Base-by-base conservation (phyloP, 2,329 filamentous ascomycete species). In the Exophiala bonariae region DNA sequence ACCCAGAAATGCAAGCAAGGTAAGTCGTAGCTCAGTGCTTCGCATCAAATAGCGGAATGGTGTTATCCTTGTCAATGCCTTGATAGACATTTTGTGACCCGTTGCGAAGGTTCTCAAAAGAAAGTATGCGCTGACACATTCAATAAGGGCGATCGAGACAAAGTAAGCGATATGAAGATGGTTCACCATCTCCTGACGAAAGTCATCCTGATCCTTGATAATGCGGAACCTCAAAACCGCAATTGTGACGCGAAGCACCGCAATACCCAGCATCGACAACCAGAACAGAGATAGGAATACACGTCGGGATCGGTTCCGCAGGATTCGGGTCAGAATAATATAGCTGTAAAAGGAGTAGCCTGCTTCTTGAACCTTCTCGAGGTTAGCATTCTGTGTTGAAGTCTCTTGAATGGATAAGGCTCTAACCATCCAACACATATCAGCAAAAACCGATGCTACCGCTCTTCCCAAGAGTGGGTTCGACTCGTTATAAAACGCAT, bases 301-400 rank as follows among this genome's bases (percentile, higher is more conserved):
- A n/a, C n/a, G n/a, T 34, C 6, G 32, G 5, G 32, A 34, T n/a
- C n/a, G 6, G 6, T 14, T 34, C 6, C 32, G 32, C 7, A 34
- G n/a, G 6, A 34, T 34, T 34, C 32, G 32, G 14, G 13, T 34
- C 6, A 34, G 32, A 14, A 34, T 34, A 34, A 34, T 34, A 14
- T 34, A 34, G n/a, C 32, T 34, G 32, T 34, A 34, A 34, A 34
- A 34, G 6, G 32, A 34, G n/a, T 34, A 34, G 6, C 32, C 32
- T 34, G 32, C 32, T 14, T 34, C 32, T 34, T 34, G 32, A 7
- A 14, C 32, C 32, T 34, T 6, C 17, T 14, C 6, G 5, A 14
- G 17, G 32, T 34, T n/a, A 34, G 32, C 17, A 18, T 34, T n/a
- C 8, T n/a, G 28, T 31, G 9, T 31, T 31, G 28, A 8, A 9